Evolutionary conservation across 176 grass and related monocot genomes (phyloP).

Genomic region (Phyllostachys edulis): DNA sequence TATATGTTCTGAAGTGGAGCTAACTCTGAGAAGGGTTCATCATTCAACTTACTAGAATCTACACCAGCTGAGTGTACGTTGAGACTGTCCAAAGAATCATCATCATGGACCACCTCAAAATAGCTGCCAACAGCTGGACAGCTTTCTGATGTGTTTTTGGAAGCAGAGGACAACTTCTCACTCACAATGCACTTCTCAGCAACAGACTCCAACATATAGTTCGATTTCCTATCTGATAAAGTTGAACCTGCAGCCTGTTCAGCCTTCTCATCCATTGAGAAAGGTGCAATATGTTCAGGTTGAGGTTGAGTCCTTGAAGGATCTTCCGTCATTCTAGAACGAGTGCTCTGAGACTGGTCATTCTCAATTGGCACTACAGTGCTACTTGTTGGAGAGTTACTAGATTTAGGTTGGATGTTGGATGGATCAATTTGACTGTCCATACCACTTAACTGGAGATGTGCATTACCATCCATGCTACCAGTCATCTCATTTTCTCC

Average conservation of each 20-base stretch:
- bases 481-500: slow-evolving; percentile 62
- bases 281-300: slow-evolving; percentile 31
- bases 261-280: slow-evolving; percentile 32
- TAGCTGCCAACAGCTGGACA: slow-evolving; percentile 47
- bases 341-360: slow-evolving; percentile 25
- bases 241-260: slow-evolving; percentile 27
- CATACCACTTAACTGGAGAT: slow-evolving; percentile 56
- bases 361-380: slow-evolving; percentile 23
- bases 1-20: slow-evolving; percentile 42
- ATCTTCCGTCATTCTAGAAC: slow-evolving; percentile 23
- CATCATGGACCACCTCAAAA: slow-evolving; percentile 45
- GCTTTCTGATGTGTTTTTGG: slow-evolving; percentile 35
- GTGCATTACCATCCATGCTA: slow-evolving; percentile 45
- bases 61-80: slow-evolving; percentile 23
- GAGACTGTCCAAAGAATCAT: slow-evolving; percentile 44
- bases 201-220: slow-evolving; percentile 29
- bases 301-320: slow-evolving; percentile 24
- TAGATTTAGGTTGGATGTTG: slow-evolving; percentile 24
- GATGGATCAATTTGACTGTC: slow-evolving; percentile 42
- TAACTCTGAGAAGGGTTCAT: slow-evolving; percentile 43
- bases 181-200: slow-evolving; percentile 30
- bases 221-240: slow-evolving; percentile 28
- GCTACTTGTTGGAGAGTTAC: slow-evolving; percentile 25
- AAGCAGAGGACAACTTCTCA: slow-evolving; percentile 41
- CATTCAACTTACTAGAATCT: neutral